These are phyloP conservation scores for Coemansia sp. DNA, from an alignment of 192 early-diverging fungal species.

Conservation along the genomic window DNA sequence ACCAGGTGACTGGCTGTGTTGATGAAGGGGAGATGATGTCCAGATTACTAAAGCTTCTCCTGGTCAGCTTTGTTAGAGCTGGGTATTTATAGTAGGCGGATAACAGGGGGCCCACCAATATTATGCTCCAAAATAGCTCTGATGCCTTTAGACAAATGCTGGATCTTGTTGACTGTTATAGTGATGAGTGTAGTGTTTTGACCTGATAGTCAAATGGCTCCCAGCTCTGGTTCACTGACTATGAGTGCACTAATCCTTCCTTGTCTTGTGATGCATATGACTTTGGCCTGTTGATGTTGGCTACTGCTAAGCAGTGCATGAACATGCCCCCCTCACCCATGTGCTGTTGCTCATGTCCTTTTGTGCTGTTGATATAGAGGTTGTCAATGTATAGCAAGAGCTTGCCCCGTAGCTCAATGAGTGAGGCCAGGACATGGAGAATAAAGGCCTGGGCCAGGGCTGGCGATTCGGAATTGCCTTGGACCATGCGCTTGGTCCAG, in stretches of 20 bases:
- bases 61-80: no score
- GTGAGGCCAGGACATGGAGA: not conserved
- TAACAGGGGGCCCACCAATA: no score
- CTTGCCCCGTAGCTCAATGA: not conserved
- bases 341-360: not conserved
- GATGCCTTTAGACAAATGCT: slow-evolving; percentile 5
- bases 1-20: no score
- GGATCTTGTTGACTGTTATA: not conserved
- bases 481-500: slow-evolving; percentile 5
- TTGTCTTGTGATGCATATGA: not conserved
- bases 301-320: not conserved
- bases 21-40: no score
- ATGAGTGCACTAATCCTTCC: not conserved
- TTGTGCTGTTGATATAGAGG: slow-evolving; percentile 16
- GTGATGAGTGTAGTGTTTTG: slow-evolving; percentile 6
- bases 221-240: slow-evolving; percentile 2
- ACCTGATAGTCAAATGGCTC: slow-evolving; percentile 7
- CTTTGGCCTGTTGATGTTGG: slow-evolving; percentile 10
- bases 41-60: no score
- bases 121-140: slow-evolving; percentile 14
- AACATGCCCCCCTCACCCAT: slow-evolving; percentile 3
- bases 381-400: slow-evolving; percentile 31
- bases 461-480: slow-evolving; percentile 14
- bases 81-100: no score
- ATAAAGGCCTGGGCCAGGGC: slow-evolving; percentile 15